Conservation (phyloP, 495 filamentous ascomycete genomes). For the Tuber borchii region DNA sequence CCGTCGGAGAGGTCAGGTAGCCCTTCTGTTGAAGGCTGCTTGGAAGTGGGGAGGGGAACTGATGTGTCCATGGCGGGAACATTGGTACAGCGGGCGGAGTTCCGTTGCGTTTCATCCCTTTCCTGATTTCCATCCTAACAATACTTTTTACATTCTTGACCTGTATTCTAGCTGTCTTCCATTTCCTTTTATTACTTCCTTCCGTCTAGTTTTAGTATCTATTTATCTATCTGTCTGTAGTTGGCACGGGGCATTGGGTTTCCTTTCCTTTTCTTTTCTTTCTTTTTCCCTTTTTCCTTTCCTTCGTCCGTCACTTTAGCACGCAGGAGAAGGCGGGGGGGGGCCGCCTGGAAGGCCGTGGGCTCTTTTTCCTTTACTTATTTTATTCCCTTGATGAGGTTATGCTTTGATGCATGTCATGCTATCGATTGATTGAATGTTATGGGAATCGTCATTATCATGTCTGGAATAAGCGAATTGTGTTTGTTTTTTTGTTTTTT, state of each 20-base stretch:
- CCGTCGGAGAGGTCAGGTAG: neutral
- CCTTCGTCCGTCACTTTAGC: conserved; percentile 1
- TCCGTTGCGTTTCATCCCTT: neutral
- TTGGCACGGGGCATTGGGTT: neutral
- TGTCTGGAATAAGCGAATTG: neutral
- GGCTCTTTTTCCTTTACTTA: neutral
- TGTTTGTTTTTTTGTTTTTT: neutral
- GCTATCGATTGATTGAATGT: conserved; percentile 2
- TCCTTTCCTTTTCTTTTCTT: neutral
- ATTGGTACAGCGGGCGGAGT: neutral
- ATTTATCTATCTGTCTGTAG: neutral
- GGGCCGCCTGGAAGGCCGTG: neutral
- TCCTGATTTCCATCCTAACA: neutral
- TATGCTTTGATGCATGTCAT: conserved; percentile 3
- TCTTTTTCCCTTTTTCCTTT: neutral
- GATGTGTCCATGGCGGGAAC: conserved; percentile 1
- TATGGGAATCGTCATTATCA: conserved; percentile 1
- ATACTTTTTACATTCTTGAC: neutral
- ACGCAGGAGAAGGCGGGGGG: conserved; percentile 2
- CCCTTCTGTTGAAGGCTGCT: neutral
- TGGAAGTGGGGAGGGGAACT: neutral
- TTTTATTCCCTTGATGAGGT: neutral
- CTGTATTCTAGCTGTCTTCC: neutral
- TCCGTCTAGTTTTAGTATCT: conserved; percentile 3
- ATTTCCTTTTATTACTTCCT: neutral